These are phyloP conservation scores for Dactylellina drechsleri DNA, from an alignment of 2,329 filamentous ascomycete genomes.

Conservation along the genomic window DNA sequence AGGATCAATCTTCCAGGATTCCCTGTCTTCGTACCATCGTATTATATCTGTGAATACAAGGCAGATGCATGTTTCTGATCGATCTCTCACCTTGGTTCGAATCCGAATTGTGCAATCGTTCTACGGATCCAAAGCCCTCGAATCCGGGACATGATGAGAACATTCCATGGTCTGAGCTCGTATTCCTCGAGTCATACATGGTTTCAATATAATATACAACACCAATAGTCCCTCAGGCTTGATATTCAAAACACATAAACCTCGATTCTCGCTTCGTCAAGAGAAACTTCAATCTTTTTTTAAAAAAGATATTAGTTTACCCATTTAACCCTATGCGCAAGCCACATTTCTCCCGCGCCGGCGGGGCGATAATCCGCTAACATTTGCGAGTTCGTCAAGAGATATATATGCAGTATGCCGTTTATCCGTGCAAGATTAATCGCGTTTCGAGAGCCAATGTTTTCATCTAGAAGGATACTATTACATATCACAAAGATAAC, in stretches of 20 bases:
- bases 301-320: constrained; percentile 2
- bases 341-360: constrained; percentile 9
- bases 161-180: constrained; percentile 6
- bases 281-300: constrained; percentile 3
- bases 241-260: not conserved
- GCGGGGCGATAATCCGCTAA: constrained; percentile 44
- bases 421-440: not conserved
- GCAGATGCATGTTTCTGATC: constrained; percentile 18
- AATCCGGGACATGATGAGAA: constrained; percentile 2
- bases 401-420: constrained; percentile 3
- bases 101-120: not conserved
- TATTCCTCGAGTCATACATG: not conserved
- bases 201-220: not conserved
- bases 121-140: constrained; percentile 4
- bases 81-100: not conserved
- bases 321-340: constrained; percentile 21
- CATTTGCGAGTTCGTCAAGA: too few relatives aligned
- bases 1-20: not conserved
- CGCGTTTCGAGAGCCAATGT: too few relatives aligned
- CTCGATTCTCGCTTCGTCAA: not conserved
- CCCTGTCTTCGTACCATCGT: constrained; percentile 1
- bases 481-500: too few relatives aligned
- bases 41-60: constrained; percentile 8
- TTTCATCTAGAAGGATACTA: too few relatives aligned
- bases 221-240: not conserved